phyloP scores from a whole-genome alignment of 2,329 filamentous ascomycete species.

The Penicillium sp. region DNA sequence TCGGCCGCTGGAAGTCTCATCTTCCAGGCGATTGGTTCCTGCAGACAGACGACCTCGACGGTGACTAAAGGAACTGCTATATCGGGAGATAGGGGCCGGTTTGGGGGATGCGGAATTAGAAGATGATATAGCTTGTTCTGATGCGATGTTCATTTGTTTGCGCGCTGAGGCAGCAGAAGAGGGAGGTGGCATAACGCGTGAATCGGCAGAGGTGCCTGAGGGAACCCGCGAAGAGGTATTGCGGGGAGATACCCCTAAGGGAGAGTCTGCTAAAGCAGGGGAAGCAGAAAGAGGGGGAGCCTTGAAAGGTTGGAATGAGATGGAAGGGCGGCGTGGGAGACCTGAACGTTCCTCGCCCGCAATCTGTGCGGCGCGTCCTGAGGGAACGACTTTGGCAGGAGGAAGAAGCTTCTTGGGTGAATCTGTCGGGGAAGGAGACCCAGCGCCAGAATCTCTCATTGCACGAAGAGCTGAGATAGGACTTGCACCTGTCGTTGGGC shows the following conservation, averaged over 20 bases:
- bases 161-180: constrained; percentile 40
- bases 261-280: constrained; percentile 58
- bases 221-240: constrained; percentile 46
- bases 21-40: constrained; percentile 59
- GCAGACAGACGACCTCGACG: constrained; percentile 74
- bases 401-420: constrained; percentile 52
- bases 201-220: constrained; percentile 41
- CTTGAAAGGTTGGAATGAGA: constrained; percentile 95
- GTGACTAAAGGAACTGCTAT: constrained; percentile 92
- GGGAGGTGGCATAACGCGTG: constrained; percentile 41
- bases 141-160: constrained; percentile 52
- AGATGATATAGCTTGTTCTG: constrained; percentile 62
- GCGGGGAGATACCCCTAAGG: constrained; percentile 53
- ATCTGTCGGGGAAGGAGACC: constrained; percentile 51
- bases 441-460: constrained; percentile 55
- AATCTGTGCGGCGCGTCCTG: constrained; percentile 34
- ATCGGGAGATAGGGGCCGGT: constrained; percentile 73
- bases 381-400: constrained; percentile 31
- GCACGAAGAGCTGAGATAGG: constrained; percentile 80
- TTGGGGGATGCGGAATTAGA: constrained; percentile 75
- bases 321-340: constrained; percentile 69
- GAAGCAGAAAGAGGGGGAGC: constrained; percentile 91
- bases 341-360: constrained; percentile 51
- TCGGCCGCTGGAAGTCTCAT: constrained; percentile 60
- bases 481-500: constrained; percentile 73